Evolutionary conservation across 352 stramenopile species (phyloP).

Genomic region (Ophiocytium majus): DNA sequence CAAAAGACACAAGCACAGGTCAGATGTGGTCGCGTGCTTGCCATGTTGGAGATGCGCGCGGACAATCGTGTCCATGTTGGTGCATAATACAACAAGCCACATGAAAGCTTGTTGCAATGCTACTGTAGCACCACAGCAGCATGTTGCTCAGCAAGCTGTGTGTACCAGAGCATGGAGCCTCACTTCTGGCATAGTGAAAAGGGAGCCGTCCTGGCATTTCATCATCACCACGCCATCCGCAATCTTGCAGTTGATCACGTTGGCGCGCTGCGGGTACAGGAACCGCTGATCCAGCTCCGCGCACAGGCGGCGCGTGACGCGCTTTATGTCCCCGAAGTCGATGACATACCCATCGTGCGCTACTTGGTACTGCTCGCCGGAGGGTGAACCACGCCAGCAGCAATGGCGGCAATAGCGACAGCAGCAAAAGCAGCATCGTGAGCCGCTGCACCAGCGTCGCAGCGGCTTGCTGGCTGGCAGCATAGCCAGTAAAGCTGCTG

Average conservation of each 20-base stretch:
- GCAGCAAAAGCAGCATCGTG: too few species aligned
- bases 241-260: conserved; percentile 76
- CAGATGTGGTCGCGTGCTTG: neutral
- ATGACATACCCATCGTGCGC: conserved; percentile 91
- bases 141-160: too few species aligned
- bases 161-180: neutral
- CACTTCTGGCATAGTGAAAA: conserved; percentile 87
- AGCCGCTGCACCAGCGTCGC: too few species aligned
- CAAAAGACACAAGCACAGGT: neutral
- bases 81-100: too few species aligned
- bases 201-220: conserved; percentile 85
- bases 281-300: conserved; percentile 96
- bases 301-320: conserved; percentile 83
- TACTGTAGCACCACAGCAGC: too few species aligned
- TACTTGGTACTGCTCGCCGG: conserved; percentile 64
- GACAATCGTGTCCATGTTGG: neutral
- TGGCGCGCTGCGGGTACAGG: conserved; percentile 87
- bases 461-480: too few species aligned
- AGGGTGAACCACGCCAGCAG: too few species aligned
- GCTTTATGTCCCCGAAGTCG: conserved; percentile 97
- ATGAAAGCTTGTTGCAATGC: too few species aligned
- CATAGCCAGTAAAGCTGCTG: too few species aligned
- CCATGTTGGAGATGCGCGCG: neutral
- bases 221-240: conserved; percentile 69
- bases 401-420: too few species aligned